phyloP scores from a whole-genome alignment of 2,329 filamentous ascomycete genomes.

The Claviceps sp. region DNA sequence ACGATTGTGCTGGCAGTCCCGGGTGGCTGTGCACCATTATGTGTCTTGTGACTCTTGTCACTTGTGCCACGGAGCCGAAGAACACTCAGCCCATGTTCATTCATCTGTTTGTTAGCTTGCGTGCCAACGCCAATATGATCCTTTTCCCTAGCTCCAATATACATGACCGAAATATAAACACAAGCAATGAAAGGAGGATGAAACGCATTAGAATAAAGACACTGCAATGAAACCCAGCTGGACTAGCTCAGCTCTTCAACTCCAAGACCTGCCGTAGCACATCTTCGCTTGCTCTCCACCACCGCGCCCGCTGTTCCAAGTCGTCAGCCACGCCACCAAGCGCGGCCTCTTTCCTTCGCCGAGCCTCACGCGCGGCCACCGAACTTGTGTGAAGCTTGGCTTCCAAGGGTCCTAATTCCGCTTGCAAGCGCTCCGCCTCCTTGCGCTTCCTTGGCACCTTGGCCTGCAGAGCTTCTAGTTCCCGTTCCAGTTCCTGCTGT shows the following conservation, averaged over 20 bases:
- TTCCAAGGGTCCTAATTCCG: conserved; percentile 57
- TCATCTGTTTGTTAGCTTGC: no score
- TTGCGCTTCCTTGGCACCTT: conserved; percentile 52
- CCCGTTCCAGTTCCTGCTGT: conserved; percentile 43
- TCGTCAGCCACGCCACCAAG: conserved; percentile 57
- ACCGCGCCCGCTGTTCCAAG: conserved; percentile 60
- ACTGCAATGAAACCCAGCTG: background rate
- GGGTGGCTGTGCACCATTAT: no score
- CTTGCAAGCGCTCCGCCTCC: conserved; percentile 52
- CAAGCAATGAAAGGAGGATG: no score
- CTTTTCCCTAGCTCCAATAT: background rate
- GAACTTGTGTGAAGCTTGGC: conserved; percentile 50
- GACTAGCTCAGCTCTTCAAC: conserved; percentile 22
- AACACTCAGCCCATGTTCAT: no score
- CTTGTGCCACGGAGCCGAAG: no score
- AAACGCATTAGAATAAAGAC: background rate
- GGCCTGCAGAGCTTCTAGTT: conserved; percentile 48
- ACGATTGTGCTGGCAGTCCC: no score
- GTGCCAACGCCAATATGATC: background rate
- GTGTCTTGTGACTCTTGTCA: no score
- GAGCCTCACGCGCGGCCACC: conserved; percentile 57
- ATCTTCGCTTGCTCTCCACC: conserved; percentile 58
- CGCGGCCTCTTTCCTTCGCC: conserved; percentile 52
- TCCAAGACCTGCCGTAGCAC: conserved; percentile 50
- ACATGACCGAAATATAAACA: background rate